phyloP scores from a whole-genome alignment of 306 rosid species.

The Citrullus colocynthis region DNA sequence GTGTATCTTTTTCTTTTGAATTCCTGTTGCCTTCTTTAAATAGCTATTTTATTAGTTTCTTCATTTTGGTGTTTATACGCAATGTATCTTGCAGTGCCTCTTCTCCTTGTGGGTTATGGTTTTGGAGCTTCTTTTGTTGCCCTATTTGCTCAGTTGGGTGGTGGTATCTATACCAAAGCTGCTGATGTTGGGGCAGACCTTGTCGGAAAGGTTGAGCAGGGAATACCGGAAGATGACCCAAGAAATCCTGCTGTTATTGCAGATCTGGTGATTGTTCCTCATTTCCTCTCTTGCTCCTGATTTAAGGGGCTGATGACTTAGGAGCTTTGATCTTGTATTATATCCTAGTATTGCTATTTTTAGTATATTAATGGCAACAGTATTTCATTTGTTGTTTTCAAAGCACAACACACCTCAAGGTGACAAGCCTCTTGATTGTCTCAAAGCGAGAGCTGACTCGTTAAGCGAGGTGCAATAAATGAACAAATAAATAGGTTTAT shows the following conservation, averaged over 20 bases:
- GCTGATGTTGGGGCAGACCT: conserved; percentile 99
- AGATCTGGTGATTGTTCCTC: conserved; percentile 61
- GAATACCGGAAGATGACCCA: conserved; percentile 99
- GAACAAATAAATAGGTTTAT: no score
- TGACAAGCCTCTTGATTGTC: no score
- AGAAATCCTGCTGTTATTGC: conserved; percentile 99
- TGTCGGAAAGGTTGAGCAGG: conserved; percentile 98
- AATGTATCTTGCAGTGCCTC: conserved; percentile 60
- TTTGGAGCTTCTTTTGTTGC: conserved; percentile 99
- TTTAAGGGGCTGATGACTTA: not conserved
- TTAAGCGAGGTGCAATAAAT: no score
- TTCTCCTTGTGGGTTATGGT: conserved; percentile 97
- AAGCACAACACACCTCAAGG: no score
- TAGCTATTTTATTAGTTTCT: not conserved
- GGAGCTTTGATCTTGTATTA: not conserved
- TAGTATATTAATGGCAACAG: not conserved
- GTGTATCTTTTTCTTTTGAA: not conserved
- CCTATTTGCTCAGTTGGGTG: conserved; percentile 94
- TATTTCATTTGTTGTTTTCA: not conserved
- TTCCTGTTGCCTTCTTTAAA: not conserved
- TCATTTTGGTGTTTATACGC: conserved; percentile 11
- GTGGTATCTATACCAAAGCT: conserved; percentile 95
- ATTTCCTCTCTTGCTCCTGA: conserved; percentile 8
- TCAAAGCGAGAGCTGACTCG: no score
- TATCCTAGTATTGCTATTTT: not conserved